A percentile compares a stretch with the other conserved stretches of the same genome.
Evolutionary conservation across 306 rosid species (phyloP).

Genomic region (Sesbania bispinosa): DNA sequence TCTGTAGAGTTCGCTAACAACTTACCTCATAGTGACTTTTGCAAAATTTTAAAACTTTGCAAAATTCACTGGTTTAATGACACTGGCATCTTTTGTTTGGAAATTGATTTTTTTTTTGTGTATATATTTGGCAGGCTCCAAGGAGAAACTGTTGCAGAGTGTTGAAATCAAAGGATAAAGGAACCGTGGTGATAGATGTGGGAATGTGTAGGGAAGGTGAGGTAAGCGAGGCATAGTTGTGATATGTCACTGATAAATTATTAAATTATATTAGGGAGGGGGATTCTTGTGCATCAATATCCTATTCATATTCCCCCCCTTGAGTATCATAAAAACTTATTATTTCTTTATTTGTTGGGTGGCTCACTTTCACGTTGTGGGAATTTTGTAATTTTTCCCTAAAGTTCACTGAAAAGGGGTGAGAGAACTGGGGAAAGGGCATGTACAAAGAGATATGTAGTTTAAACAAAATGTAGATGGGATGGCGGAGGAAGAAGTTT

Average conservation of each 20-base stretch:
- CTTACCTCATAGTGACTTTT: no score
- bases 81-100: not conserved
- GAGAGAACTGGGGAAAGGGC: constrained; percentile 20
- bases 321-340: no score
- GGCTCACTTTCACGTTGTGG: constrained; percentile 18
- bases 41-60: not conserved
- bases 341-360: constrained; percentile 46
- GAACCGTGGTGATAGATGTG: constrained; percentile 68
- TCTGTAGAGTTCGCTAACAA: not conserved
- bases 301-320: no score
- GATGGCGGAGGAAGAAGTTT: not conserved
- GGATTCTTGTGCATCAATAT: constrained; percentile 14
- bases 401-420: constrained; percentile 10
- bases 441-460: constrained; percentile 39
- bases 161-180: constrained; percentile 42
- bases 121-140: constrained; percentile 62
- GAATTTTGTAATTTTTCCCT: constrained; percentile 29
- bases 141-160: constrained; percentile 95
- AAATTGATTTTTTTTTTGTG: constrained; percentile 10
- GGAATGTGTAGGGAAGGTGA: constrained; percentile 72
- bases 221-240: constrained; percentile 53
- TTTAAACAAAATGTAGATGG: constrained; percentile 8
- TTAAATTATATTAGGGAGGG: constrained; percentile 9
- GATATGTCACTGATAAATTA: not conserved
- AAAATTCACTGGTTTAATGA: not conserved